Evolutionary conservation across 2,329 filamentous ascomycete genomes (phyloP).

Genomic region (Penicillium sp.): DNA sequence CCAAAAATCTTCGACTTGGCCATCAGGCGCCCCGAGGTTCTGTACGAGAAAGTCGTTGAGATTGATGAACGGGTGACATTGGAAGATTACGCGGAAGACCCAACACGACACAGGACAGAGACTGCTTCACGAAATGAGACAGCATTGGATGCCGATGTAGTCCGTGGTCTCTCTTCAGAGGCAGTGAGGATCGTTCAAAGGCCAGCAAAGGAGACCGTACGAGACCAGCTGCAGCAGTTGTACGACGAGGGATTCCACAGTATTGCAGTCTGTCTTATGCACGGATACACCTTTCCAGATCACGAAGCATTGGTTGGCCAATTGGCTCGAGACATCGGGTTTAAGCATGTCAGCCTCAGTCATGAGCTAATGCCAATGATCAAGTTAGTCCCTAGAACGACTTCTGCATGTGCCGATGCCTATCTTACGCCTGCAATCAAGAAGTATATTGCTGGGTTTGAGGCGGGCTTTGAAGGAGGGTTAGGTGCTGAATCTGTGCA

Average conservation of each 20-base stretch:
- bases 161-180: conserved; percentile 70
- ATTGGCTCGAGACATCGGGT: conserved; percentile 75
- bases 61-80: conserved; percentile 86
- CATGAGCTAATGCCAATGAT: conserved; percentile 87
- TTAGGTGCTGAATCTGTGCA: conserved; percentile 73
- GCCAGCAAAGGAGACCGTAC: conserved; percentile 52
- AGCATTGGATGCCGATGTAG: conserved; percentile 51
- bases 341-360: conserved; percentile 75
- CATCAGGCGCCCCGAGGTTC: conserved; percentile 78
- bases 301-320: conserved; percentile 76
- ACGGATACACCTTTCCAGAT: conserved; percentile 84
- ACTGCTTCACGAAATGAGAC: conserved; percentile 33
- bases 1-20: conserved; percentile 89
- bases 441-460: conserved; percentile 73
- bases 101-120: conserved; percentile 58
- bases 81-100: conserved; percentile 89
- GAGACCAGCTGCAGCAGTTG: conserved; percentile 61
- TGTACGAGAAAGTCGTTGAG: conserved; percentile 84
- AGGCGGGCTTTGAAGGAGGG: conserved; percentile 74
- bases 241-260: conserved; percentile 70
- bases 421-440: conserved; percentile 76
- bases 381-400: conserved; percentile 71
- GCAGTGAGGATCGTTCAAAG: conserved; percentile 65
- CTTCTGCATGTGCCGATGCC: conserved; percentile 73
- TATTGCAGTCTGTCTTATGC: conserved; percentile 87